Conservation (phyloP, 1,284 basidiomycete genomes). For the Sporisorium iseilematis-ciliati region DNA sequence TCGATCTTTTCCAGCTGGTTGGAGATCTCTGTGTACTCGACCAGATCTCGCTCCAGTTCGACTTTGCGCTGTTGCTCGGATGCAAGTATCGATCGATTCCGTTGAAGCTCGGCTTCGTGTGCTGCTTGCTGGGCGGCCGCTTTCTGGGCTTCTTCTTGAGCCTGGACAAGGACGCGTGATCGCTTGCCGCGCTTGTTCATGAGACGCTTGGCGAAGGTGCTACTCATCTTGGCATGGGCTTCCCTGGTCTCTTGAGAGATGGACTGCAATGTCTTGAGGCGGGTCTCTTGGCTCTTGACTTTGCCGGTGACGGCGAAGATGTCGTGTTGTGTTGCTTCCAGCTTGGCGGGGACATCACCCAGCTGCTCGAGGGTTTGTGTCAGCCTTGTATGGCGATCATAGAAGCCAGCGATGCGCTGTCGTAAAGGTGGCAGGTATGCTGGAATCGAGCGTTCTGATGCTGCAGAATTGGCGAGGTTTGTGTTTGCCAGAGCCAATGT, state of each 20-base stretch:
- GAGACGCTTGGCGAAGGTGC: slow-evolving; percentile 35
- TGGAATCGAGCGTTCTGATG: slow-evolving; percentile 30
- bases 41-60: slow-evolving; percentile 26
- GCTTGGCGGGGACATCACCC: slow-evolving; percentile 35
- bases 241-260: slow-evolving; percentile 26
- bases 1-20: slow-evolving; percentile 30
- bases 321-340: slow-evolving; percentile 32
- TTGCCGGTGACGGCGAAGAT: slow-evolving; percentile 41
- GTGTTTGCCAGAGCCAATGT: slow-evolving; percentile 21
- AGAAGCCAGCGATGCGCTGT: slow-evolving; percentile 27
- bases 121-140: slow-evolving; percentile 24
- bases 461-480: slow-evolving; percentile 5
- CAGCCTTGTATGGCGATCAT: slow-evolving; percentile 35
- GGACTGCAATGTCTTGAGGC: slow-evolving; percentile 33
- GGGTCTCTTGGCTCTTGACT: slow-evolving; percentile 38
- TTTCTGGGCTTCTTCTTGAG: slow-evolving; percentile 26
- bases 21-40: slow-evolving; percentile 24
- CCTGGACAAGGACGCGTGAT: slow-evolving; percentile 16
- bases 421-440: slow-evolving; percentile 41
- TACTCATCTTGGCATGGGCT: slow-evolving; percentile 28
- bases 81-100: slow-evolving; percentile 11
- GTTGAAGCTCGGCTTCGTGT: slow-evolving; percentile 31
- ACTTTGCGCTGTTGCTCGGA: slow-evolving; percentile 10
- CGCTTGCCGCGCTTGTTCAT: slow-evolving; percentile 38
- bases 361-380: slow-evolving; percentile 24